Conservation (phyloP, 1,284 basidiomycete genomes). For the Sporisorium reilianum region DNA sequence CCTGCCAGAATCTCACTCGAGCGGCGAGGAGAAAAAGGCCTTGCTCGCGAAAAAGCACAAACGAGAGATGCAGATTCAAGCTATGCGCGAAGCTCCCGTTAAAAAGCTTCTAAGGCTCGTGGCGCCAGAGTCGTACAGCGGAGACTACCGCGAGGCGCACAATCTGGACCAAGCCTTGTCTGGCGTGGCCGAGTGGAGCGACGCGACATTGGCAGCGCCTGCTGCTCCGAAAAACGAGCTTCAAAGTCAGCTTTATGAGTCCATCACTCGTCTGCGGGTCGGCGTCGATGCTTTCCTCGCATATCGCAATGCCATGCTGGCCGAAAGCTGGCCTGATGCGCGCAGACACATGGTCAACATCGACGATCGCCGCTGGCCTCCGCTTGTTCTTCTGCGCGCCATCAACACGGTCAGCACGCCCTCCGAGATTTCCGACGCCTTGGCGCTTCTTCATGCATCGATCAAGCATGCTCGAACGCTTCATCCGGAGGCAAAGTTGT, state of each 20-base stretch:
- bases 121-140: constrained; percentile 8
- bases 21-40: neutral
- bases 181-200: constrained; percentile 1
- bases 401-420: constrained; percentile 19
- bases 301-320: constrained; percentile 35
- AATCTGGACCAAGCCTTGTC: constrained; percentile 14
- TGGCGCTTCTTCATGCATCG: constrained; percentile 20
- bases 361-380: constrained; percentile 27
- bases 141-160: constrained; percentile 13
- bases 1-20: neutral
- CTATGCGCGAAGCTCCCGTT: neutral
- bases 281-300: constrained; percentile 11
- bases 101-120: constrained; percentile 1
- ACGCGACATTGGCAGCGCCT: neutral
- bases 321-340: constrained; percentile 27
- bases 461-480: too few relatives aligned
- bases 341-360: constrained; percentile 33
- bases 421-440: constrained; percentile 33
- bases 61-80: neutral
- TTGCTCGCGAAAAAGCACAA: neutral
- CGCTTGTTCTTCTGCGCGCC: constrained; percentile 18
- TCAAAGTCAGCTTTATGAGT: constrained; percentile 1
- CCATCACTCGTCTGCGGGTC: neutral
- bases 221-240: neutral
- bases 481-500: neutral